A percentile compares a stretch with the other conserved stretches of the same genome.
Evolutionary conservation across 2,329 filamentous ascomycete genomes (phyloP).

Genomic region (Fusarium nematophilum): DNA sequence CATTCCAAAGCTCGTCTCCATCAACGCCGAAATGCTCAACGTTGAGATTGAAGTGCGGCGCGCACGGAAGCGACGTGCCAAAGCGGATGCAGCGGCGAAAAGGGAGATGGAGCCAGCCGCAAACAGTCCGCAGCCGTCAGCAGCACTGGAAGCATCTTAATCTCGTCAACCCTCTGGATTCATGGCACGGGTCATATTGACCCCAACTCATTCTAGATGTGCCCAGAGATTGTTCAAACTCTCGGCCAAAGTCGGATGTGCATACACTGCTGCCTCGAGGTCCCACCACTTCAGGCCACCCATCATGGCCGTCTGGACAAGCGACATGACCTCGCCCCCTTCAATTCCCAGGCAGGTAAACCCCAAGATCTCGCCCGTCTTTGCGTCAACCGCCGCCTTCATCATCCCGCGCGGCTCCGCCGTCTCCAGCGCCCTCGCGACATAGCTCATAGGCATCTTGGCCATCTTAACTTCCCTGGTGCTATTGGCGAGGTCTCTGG

Average conservation of each 20-base stretch:
- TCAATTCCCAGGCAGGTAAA: constrained; percentile 64
- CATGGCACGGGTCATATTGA: not conserved
- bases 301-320: constrained; percentile 65
- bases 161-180: not conserved
- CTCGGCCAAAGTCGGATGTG: constrained; percentile 63
- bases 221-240: constrained; percentile 63
- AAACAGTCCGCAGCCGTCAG: constrained; percentile 9
- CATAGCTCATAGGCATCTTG: constrained; percentile 63
- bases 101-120: constrained; percentile 28
- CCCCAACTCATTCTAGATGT: constrained; percentile 48
- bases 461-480: constrained; percentile 54
- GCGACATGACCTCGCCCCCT: constrained; percentile 64
- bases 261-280: constrained; percentile 59
- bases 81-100: constrained; percentile 54
- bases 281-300: constrained; percentile 58
- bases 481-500: constrained; percentile 48
- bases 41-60: constrained; percentile 77
- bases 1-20: constrained; percentile 66
- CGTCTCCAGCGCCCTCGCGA: constrained; percentile 63
- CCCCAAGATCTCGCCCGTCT: constrained; percentile 61
- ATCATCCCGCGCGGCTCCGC: constrained; percentile 63
- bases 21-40: constrained; percentile 70
- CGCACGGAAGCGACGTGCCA: constrained; percentile 65
- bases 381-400: constrained; percentile 62
- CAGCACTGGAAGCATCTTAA: constrained; percentile 30